Conservation (phyloP, 768 basidiomycete genomes). For the Lactifluus subvellereus region DNA sequence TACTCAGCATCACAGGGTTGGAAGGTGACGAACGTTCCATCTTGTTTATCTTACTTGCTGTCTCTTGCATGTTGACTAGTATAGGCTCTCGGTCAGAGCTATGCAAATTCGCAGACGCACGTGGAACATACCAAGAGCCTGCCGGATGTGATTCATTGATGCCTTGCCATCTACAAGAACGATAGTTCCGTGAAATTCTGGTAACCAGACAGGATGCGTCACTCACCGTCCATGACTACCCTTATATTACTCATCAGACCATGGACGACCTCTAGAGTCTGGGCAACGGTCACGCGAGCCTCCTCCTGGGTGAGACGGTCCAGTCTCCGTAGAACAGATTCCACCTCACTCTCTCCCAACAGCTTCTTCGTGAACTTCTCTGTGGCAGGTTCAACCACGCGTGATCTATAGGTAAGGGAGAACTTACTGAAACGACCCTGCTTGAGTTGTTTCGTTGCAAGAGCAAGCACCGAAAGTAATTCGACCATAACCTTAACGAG, state of each 20-base stretch:
- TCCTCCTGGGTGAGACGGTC: constrained; percentile 9
- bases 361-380: constrained; percentile 10
- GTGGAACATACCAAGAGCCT: background rate
- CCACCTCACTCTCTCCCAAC: background rate
- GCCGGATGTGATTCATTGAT: background rate
- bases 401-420: background rate
- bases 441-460: constrained; percentile 3
- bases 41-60: background rate
- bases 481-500: background rate
- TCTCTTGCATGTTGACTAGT: background rate
- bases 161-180: background rate
- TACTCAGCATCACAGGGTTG: rapidly evolving
- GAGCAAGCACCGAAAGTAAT: constrained; percentile 6
- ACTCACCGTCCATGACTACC: background rate
- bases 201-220: background rate
- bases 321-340: background rate
- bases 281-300: background rate
- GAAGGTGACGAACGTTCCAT: constrained; percentile 5
- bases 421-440: constrained; percentile 8
- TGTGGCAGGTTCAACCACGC: background rate
- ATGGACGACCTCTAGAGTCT: background rate
- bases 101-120: too few relatives aligned
- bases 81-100: background rate
- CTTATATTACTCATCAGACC: background rate
- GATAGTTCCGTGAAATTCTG: background rate